A percentile compares a stretch with the other conserved stretches of the same genome.
Conservation (phyloP, 495 filamentous ascomycete genomes). For the Beverwykella pulmonaria region DNA sequence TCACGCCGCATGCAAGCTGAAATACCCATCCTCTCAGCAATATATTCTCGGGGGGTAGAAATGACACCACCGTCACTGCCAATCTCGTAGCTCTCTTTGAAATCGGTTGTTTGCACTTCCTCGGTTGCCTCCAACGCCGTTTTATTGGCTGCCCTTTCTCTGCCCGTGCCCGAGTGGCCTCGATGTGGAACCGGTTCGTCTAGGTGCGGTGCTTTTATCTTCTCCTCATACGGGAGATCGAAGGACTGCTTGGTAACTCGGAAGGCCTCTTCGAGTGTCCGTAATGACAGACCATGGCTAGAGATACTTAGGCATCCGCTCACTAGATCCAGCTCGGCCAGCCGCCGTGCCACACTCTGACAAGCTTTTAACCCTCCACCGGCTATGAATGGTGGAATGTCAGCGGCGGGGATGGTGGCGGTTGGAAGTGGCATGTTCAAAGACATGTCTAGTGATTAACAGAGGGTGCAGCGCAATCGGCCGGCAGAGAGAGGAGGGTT, state of each 20-base stretch:
- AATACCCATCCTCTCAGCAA: no score
- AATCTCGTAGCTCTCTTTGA: slow-evolving; percentile 70
- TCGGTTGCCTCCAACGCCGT: no score
- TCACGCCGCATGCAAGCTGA: no score
- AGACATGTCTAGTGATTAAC: no score
- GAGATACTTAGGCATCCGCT: slow-evolving; percentile 39
- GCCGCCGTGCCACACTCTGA: slow-evolving; percentile 12
- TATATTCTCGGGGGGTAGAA: no score
- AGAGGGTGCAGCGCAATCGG: no score
- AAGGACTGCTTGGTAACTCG: slow-evolving; percentile 44
- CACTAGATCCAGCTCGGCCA: slow-evolving; percentile 20
- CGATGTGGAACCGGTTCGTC: slow-evolving; percentile 59
- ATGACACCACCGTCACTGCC: slow-evolving; percentile 65
- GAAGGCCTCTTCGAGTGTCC: slow-evolving; percentile 34
- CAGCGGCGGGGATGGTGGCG: slow-evolving; percentile 35
- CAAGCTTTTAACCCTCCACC: background rate
- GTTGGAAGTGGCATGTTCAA: no score
- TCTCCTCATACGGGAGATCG: slow-evolving; percentile 50
- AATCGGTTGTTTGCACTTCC: no score
- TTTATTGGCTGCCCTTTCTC: no score
- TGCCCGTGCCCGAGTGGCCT: slow-evolving; percentile 66
- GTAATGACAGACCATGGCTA: slow-evolving; percentile 30
- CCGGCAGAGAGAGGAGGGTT: no score
- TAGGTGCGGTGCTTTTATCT: slow-evolving; percentile 64
- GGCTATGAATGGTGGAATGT: slow-evolving; percentile 31